Conservation (phyloP, 208 protist genomes). For the Acanthamoeba pearcei region DNA sequence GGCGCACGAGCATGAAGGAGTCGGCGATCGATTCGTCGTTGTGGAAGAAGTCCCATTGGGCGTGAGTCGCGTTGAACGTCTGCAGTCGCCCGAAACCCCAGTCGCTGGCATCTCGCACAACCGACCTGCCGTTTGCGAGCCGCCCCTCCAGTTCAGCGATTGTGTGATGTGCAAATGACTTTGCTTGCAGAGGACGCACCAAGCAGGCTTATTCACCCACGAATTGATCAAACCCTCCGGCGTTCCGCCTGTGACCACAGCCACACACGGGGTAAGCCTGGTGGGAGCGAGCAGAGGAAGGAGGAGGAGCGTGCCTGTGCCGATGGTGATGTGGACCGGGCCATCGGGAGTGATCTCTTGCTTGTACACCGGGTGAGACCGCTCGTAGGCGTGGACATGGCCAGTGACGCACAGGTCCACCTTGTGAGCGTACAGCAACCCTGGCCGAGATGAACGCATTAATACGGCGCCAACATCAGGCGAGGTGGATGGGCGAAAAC, state of each 20-base stretch:
- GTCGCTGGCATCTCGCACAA: background rate
- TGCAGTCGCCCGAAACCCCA: constrained; percentile 13
- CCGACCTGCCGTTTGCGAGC: background rate
- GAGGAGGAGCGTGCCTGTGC: background rate
- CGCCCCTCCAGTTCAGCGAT: background rate
- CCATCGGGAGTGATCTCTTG: background rate
- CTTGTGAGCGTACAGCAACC: background rate
- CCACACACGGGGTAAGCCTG: background rate
- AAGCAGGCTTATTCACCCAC: background rate
- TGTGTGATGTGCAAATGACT: background rate
- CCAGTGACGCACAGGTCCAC: constrained; percentile 42
- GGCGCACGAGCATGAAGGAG: constrained; percentile 4
- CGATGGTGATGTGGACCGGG: constrained; percentile 61
- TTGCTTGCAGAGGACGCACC: background rate
- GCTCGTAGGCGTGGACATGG: background rate
- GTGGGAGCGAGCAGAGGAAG: background rate
- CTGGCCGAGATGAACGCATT: background rate
- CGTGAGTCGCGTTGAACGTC: background rate
- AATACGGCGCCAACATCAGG: background rate
- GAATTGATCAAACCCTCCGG: background rate
- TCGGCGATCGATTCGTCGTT: background rate
- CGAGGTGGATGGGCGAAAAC: background rate
- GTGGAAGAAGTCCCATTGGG: background rate
- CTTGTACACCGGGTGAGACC: background rate
- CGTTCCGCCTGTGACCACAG: background rate